A percentile compares a stretch with the other conserved stretches of the same genome.
Evolutionary conservation across 371 early-diverging fungal genomes (phyloP).

Genomic region (Mortierella sp.): DNA sequence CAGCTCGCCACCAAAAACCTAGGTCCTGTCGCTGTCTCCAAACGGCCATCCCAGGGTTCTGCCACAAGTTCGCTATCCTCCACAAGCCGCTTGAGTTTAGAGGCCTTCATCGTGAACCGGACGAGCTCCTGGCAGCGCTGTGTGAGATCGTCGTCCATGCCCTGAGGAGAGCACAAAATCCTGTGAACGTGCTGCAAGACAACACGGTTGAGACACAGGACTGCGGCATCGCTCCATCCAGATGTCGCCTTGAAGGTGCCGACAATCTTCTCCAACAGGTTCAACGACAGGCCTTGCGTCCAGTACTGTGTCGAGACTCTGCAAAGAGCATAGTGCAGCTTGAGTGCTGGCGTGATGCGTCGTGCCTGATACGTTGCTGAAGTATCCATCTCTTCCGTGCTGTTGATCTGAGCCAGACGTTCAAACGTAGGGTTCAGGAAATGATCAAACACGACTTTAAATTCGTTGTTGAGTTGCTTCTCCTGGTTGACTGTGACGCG

Average conservation of each 20-base stretch:
- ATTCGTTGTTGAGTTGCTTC: constrained; percentile 44
- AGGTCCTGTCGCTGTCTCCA: constrained; percentile 46
- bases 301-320: constrained; percentile 64
- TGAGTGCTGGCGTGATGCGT: constrained; percentile 62
- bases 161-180: constrained; percentile 29
- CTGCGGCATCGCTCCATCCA: constrained; percentile 34
- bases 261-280: constrained; percentile 15
- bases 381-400: constrained; percentile 2
- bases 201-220: constrained; percentile 38
- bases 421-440: constrained; percentile 42
- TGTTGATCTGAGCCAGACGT: constrained; percentile 7
- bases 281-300: constrained; percentile 23
- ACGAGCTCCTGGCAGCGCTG: constrained; percentile 35
- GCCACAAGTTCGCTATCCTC: constrained; percentile 11
- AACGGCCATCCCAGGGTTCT: constrained; percentile 63
- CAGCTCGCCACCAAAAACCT: constrained; percentile 64
- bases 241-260: constrained; percentile 23
- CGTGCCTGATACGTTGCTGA: constrained; percentile 29
- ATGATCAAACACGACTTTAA: constrained; percentile 31
- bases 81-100: constrained; percentile 26
- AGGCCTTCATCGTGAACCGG: constrained; percentile 36
- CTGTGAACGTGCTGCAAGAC: constrained; percentile 50
- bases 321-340: constrained; percentile 63
- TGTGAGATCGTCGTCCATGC: constrained; percentile 12
- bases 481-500: constrained; percentile 63